These are phyloP conservation scores for Lophium mytilinum DNA, from an alignment of 495 filamentous ascomycete genomes.

Conservation along the genomic window DNA sequence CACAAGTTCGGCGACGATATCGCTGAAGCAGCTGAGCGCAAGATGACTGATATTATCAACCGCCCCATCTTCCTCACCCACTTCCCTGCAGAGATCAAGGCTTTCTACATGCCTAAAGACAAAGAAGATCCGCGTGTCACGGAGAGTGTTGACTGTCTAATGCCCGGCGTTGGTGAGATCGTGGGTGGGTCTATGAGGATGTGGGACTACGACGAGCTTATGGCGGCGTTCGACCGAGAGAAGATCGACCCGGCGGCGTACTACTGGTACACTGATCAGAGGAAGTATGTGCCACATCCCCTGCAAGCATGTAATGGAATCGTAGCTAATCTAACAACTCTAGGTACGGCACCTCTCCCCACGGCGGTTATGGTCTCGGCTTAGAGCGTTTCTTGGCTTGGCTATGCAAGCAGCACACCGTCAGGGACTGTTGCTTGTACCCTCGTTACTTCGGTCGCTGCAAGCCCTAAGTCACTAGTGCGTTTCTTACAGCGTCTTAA, in stretches of 20 bases:
- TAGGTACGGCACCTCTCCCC: constrained; percentile 88
- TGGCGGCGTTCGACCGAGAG: constrained; percentile 79
- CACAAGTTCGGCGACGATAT: constrained; percentile 97
- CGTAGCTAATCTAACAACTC: constrained; percentile 23
- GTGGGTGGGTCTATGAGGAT: constrained; percentile 97
- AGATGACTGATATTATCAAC: constrained; percentile 96
- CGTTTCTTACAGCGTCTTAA: neutral
- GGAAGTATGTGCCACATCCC: constrained; percentile 61
- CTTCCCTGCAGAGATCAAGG: constrained; percentile 96
- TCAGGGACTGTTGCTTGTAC: constrained; percentile 83
- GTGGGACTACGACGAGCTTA: constrained; percentile 83
- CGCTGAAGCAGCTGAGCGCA: constrained; percentile 91
- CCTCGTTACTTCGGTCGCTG: constrained; percentile 91
- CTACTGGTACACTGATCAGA: constrained; percentile 99
- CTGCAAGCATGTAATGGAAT: neutral
- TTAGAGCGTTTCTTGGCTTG: constrained; percentile 95
- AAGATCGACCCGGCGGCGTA: constrained; percentile 80
- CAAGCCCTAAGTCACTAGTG: constrained; percentile 56
- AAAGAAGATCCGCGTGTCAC: constrained; percentile 74
- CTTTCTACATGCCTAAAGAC: constrained; percentile 99
- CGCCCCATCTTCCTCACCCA: constrained; percentile 91
- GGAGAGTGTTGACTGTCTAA: constrained; percentile 90
- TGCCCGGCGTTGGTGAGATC: constrained; percentile 96
- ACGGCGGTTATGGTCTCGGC: constrained; percentile 93
- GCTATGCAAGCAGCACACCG: constrained; percentile 87